Evolutionary conservation across 2,329 filamentous ascomycete genomes (phyloP).

Genomic region (Periglandula ipomoeae): DNA sequence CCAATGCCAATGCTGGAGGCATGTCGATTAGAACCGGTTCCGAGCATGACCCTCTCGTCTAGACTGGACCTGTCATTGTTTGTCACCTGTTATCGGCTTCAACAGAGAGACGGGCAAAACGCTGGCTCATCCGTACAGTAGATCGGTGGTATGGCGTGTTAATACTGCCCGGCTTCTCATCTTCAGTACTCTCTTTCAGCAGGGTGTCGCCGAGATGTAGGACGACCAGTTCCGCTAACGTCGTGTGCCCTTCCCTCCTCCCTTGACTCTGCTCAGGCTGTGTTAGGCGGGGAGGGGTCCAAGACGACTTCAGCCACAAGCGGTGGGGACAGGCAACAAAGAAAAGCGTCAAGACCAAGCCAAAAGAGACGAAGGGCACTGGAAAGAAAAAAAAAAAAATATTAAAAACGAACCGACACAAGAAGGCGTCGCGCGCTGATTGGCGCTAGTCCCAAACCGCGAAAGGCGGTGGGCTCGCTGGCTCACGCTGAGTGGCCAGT

Average conservation of each 20-base stretch:
- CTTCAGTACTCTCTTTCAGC: too few relatives aligned
- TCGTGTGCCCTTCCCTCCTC: too few relatives aligned
- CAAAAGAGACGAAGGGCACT: background rate
- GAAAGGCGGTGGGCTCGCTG: background rate
- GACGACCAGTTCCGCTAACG: too few relatives aligned
- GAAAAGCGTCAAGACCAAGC: background rate
- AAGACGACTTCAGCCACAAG: background rate
- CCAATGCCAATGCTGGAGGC: background rate
- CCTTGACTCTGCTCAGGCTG: too few relatives aligned
- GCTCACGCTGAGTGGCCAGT: background rate
- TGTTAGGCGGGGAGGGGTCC: too few relatives aligned
- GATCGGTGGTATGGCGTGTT: too few relatives aligned
- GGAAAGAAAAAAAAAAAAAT: background rate
- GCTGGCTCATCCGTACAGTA: too few relatives aligned
- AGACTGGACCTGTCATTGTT: background rate
- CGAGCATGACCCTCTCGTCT: background rate
- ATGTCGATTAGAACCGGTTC: background rate
- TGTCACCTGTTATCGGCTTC: too few relatives aligned
- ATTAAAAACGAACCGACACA: background rate
- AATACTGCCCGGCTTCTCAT: too few relatives aligned
- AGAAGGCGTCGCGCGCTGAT: conserved; percentile 1
- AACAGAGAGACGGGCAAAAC: too few relatives aligned
- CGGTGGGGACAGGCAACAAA: background rate
- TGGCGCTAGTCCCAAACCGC: background rate
- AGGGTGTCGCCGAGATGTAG: too few relatives aligned